A percentile compares a stretch with the other conserved stretches of the same genome.
Evolutionary conservation across 2,329 filamentous ascomycete species (phyloP).

Genomic region (Clonostachys chloroleuca): DNA sequence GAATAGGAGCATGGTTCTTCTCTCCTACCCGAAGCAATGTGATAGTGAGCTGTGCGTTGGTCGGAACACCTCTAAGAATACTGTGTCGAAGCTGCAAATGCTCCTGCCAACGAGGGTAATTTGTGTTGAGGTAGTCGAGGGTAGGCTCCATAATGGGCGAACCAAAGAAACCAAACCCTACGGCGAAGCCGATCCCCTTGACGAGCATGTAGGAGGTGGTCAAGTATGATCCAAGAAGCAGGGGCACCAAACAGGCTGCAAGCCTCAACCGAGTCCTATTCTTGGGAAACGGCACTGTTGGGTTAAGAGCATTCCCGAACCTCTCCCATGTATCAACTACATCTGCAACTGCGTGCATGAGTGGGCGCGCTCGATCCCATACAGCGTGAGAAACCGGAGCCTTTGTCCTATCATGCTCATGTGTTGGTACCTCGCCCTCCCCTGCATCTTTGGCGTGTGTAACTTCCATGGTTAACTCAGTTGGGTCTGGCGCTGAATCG

Average conservation of each 20-base stretch:
- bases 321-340: conserved; percentile 45
- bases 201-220: conserved; percentile 54
- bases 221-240: conserved; percentile 48
- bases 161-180: conserved; percentile 77
- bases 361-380: conserved; percentile 69
- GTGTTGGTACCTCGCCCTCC: conserved; percentile 36
- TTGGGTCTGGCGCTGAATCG: conserved; percentile 47
- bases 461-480: conserved; percentile 26
- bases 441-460: conserved; percentile 35
- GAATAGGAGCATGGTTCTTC: conserved; percentile 73
- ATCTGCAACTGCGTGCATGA: conserved; percentile 57
- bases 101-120: conserved; percentile 70
- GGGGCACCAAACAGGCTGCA: conserved; percentile 43
- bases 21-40: conserved; percentile 81
- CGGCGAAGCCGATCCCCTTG: conserved; percentile 61
- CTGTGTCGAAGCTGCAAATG: conserved; percentile 71
- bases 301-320: conserved; percentile 53
- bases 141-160: conserved; percentile 65
- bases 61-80: conserved; percentile 76
- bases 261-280: conserved; percentile 49
- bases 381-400: conserved; percentile 72
- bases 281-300: conserved; percentile 56
- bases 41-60: conserved; percentile 78
- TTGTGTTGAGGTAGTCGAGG: conserved; percentile 53
- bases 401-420: conserved; percentile 67